A percentile compares a stretch with the other conserved stretches of the same genome.
These are phyloP conservation scores for Camellia sinensis DNA, from an alignment of 148 eudicot genomes.

Conservation along the genomic window DNA sequence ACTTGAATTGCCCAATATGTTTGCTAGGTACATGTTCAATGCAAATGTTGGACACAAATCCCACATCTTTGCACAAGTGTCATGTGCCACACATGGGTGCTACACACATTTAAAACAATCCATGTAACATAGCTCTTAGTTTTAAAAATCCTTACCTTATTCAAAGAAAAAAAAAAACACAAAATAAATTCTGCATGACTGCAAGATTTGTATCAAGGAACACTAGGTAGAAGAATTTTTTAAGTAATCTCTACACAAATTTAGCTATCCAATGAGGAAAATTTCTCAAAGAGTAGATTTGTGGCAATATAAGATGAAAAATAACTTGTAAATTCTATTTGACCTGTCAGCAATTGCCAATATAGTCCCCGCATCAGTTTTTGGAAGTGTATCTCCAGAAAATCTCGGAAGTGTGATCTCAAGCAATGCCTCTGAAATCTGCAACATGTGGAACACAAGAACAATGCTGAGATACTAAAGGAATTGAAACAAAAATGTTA, in stretches of 20 bases:
- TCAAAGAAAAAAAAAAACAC: too few relatives aligned
- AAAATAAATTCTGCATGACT: not conserved
- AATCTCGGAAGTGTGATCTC: conserved; percentile 93
- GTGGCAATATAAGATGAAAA: not conserved
- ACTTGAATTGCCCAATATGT: too few relatives aligned
- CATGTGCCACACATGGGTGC: too few relatives aligned
- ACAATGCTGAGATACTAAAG: conserved; percentile 2
- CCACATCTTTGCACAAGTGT: too few relatives aligned
- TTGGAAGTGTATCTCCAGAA: conserved; percentile 90
- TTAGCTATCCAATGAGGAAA: not conserved
- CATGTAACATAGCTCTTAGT: too few relatives aligned
- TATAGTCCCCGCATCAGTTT: conserved; percentile 72
- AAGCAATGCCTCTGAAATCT: conserved; percentile 90
- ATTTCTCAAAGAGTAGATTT: not conserved
- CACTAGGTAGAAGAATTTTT: not conserved
- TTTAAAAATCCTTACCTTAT: not conserved
- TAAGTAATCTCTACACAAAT: not conserved
- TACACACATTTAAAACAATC: too few relatives aligned
- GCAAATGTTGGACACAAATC: too few relatives aligned
- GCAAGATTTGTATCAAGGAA: not conserved
- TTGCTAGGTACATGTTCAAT: too few relatives aligned
- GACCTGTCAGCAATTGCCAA: conserved; percentile 92
- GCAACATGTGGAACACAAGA: conserved; percentile 13
- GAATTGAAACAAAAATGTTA: not conserved
- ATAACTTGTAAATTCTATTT: not conserved